A percentile compares a stretch with the other conserved stretches of the same genome.
Evolutionary conservation across 1,284 basidiomycete species (phyloP).

Genomic region (Hortiboletus rubellus): DNA sequence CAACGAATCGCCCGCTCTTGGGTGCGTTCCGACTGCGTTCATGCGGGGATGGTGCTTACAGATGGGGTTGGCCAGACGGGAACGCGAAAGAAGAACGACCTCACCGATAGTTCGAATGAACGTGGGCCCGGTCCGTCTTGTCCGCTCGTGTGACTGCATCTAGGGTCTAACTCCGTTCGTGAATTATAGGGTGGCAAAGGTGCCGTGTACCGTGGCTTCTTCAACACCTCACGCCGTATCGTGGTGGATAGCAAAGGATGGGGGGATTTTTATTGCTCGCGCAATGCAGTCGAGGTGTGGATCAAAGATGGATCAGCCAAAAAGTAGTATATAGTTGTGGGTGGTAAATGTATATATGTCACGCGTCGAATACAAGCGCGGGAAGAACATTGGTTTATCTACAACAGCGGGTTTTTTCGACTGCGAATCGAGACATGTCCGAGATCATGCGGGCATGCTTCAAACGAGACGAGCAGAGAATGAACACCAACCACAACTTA

Average conservation of each 20-base stretch:
- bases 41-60: slow-evolving; percentile 26
- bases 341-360: neutral
- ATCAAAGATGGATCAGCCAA: slow-evolving; percentile 22
- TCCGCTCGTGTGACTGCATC: neutral
- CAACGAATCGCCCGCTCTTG: slow-evolving; percentile 40
- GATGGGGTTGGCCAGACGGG: neutral
- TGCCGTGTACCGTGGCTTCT: slow-evolving; percentile 46
- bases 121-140: slow-evolving; percentile 53
- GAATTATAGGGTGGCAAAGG: slow-evolving; percentile 35
- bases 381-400: too few species aligned
- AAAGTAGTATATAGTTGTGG: neutral
- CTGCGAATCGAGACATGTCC: neutral
- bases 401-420: neutral
- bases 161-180: neutral
- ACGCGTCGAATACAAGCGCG: too few species aligned
- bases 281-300: slow-evolving; percentile 60
- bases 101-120: slow-evolving; percentile 60
- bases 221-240: slow-evolving; percentile 46
- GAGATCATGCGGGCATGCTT: neutral
- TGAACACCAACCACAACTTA: too few species aligned
- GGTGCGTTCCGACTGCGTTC: slow-evolving; percentile 14
- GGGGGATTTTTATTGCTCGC: slow-evolving; percentile 58
- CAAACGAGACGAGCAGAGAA: too few species aligned
- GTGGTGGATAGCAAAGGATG: slow-evolving; percentile 51
- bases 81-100: slow-evolving; percentile 21